Base-by-base conservation (phyloP, 2,329 filamentous ascomycete species). In the Alternaria arbusti region DNA sequence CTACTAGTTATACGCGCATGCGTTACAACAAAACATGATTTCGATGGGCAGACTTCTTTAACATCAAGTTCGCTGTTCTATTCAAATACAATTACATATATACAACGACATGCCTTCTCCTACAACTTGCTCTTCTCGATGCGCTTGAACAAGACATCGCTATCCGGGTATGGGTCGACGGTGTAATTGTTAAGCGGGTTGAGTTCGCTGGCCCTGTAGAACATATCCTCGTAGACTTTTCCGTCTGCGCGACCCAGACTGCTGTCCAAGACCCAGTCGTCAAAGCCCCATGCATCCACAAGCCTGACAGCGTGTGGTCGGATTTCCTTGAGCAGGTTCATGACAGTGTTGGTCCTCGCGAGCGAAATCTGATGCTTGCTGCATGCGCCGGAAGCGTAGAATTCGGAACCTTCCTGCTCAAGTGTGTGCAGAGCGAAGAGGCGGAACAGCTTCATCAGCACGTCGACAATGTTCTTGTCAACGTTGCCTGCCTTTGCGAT, bases 171-270 rank as follows among this genome's bases (percentile, higher is more conserved):
- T 1, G 90, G 90, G 70, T 94, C 90, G 60, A 93, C 87, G 0
- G 89, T 89, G 59, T 92, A 82, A 17, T 87, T 85, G 74, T 94
- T 94, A 47, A 94, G 81, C 2, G 91, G 91, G 73, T 94, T 94
- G 70, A 90, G 80, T 82, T 91, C 86, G 64, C 87, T 89, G 0
- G 91, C 91, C 13, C 91, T 82, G 72, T 89, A 83, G 81, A 93
- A 94, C 83, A 94, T 84, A 71, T 93, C 91, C 77, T 92, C 89
- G 70, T 94, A 94, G 1, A 93, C 91, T 71, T 90, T 89, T 20
- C 91, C 91, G 64, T 94, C 91, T 46, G 86, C 87, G 2, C 90
- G 84, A 1, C 91, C 91, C 43, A 94, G 78, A 61, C 87, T 88
- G 70, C 87, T 90, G 75, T 94, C 91, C 3, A 94, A 85, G 71